Evolutionary conservation across 805 yeast genomes (phyloP), one percentile per base, ranked within the genome.

Genomic region (Sugiyamaella valdiviana): DNA sequence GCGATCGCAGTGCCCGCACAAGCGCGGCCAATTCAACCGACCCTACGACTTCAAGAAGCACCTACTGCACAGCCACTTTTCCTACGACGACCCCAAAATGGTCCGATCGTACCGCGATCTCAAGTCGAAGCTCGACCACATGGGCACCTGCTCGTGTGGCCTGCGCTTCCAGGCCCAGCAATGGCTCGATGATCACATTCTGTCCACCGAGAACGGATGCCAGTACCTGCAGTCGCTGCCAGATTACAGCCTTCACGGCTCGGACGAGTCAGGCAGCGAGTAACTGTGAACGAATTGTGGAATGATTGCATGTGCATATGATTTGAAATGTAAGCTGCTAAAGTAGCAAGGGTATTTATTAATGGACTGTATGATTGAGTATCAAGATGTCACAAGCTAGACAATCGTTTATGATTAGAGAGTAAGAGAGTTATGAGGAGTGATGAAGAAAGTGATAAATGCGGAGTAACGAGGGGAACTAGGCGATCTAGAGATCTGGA

Each of bases 41-140:
- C 83, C 83, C 5, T 81, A 81, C 60, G 87, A 81, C 60, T 79
- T 69, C 68, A 81, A 81, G 58, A 81, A 81, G 58, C 87, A 81
- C 58, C 62, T 81, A 46, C 64, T 81, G 37, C 82, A 80, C 58
- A 68, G 74, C 45, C 87, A 81, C 55, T 81, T 81, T 59, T 61
- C 60, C 42, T 80, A 79, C 59, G 81, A 78, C 53, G 69, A 76
- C 49, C 55, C 56, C 12, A 66, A 68, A 3, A 59, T 64, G 35
- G 71, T 72, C 9, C 71, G 72, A 45, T 67, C 69, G 38, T 62
- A 71, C 48, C 77, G 76, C 50, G 78, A 76, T 49, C 63, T 81
- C 49, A 71, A 69, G 45, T 82, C 78, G 48, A 80, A 80, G 58
- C 65, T 80, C 19, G 61, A 64, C 22, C 71, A 71, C 53, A 58